Evolutionary conservation across 257 asterid species (phyloP).

Genomic region (Plantago major): DNA sequence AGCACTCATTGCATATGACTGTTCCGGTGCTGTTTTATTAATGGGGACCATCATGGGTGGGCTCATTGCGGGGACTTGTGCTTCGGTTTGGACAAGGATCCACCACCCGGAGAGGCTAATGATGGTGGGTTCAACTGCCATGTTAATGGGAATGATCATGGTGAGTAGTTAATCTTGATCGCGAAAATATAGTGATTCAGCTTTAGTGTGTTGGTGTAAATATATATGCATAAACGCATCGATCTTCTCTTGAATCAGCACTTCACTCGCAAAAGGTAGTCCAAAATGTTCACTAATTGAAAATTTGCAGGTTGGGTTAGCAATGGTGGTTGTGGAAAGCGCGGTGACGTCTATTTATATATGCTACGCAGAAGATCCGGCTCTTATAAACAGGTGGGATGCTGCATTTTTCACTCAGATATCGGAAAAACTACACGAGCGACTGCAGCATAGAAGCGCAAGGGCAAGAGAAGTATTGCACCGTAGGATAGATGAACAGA

Average conservation of each 20-base stretch:
- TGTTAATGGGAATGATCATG: slow-evolving; percentile 98
- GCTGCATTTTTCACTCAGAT: slow-evolving; percentile 62
- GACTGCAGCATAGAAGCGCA: slow-evolving; percentile 93
- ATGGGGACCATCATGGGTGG: slow-evolving; percentile 92
- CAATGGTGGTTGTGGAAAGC: slow-evolving; percentile 94
- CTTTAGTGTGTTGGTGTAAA: no score
- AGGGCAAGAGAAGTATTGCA: slow-evolving; percentile 52
- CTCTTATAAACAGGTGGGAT: slow-evolving; percentile 78
- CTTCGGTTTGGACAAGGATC: slow-evolving; percentile 71
- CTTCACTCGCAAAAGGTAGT: background rate
- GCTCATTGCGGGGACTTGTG: slow-evolving; percentile 79
- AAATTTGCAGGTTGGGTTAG: slow-evolving; percentile 69
- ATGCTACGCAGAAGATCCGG: slow-evolving; percentile 89
- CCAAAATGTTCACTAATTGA: background rate
- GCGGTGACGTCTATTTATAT: slow-evolving; percentile 92
- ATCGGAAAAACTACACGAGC: slow-evolving; percentile 81
- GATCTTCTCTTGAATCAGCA: no score
- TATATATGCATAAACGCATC: no score
- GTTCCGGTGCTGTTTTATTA: slow-evolving; percentile 90
- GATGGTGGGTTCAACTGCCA: slow-evolving; percentile 91
- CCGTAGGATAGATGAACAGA: slow-evolving; percentile 53
- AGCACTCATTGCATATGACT: slow-evolving; percentile 91
- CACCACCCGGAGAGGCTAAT: slow-evolving; percentile 67
- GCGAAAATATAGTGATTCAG: no score
- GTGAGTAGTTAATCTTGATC: slow-evolving; percentile 32